Conservation (phyloP, 2,329 filamentous ascomycete genomes). For the Nothophoma quercina region DNA sequence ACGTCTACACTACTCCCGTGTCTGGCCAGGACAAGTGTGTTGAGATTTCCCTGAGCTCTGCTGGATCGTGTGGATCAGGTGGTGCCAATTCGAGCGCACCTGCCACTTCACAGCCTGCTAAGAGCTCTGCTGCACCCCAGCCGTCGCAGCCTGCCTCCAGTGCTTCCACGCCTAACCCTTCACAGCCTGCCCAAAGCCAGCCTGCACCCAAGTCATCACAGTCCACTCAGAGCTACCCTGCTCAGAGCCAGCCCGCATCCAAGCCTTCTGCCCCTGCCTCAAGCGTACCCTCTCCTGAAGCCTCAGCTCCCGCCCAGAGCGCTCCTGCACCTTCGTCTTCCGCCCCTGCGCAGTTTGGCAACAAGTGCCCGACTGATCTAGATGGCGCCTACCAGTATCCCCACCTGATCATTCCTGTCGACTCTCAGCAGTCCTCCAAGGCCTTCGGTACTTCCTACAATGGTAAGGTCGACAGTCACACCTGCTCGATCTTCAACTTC, state of each 20-base stretch:
- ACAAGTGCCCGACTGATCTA: constrained; percentile 33
- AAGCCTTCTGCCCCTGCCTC: constrained; percentile 2
- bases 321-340: constrained; percentile 3
- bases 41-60: constrained; percentile 53
- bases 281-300: constrained; percentile 2
- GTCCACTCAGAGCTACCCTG: not conserved
- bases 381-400: constrained; percentile 56
- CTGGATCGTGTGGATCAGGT: constrained; percentile 31
- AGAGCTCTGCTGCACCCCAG: constrained; percentile 2
- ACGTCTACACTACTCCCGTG: constrained; percentile 60
- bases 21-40: constrained; percentile 58
- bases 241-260: constrained; percentile 4
- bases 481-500: constrained; percentile 74
- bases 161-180: no score
- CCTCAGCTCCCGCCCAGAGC: constrained; percentile 7
- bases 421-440: constrained; percentile 61
- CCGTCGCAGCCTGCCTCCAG: not conserved
- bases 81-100: constrained; percentile 20
- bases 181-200: not conserved
- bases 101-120: constrained; percentile 5
- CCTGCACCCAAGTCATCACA: no score
- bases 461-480: constrained; percentile 52
- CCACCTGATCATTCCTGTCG: constrained; percentile 68
- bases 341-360: constrained; percentile 8
- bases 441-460: constrained; percentile 63